A percentile compares a stretch with the other conserved stretches of the same genome.
Evolutionary conservation across 106 monocot species (phyloP).

Genomic region (Acorus calamus): DNA sequence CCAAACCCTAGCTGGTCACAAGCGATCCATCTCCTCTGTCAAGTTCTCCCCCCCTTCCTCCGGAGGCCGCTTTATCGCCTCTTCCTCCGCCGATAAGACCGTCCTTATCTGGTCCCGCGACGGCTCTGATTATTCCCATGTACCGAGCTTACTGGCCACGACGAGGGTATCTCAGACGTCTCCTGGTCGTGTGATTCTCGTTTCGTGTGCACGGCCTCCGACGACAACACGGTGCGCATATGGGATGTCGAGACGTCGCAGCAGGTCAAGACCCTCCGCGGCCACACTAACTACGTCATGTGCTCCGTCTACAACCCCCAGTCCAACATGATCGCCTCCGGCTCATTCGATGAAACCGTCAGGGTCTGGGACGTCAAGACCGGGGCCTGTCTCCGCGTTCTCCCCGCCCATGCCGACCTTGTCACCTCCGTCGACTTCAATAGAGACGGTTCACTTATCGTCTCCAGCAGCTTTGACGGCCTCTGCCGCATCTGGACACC

Average conservation of each 20-base stretch:
- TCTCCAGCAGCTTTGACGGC: constrained; percentile 43
- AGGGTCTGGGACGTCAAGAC: constrained; percentile 43
- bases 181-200: too few relatives aligned
- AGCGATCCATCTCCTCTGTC: constrained; percentile 28
- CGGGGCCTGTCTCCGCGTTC: constrained; percentile 22
- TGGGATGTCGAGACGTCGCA: constrained; percentile 24
- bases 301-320: constrained; percentile 45
- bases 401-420: constrained; percentile 41
- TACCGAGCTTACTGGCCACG: constrained; percentile 25
- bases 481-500: constrained; percentile 42
- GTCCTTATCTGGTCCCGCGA: constrained; percentile 23
- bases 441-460: constrained; percentile 32
- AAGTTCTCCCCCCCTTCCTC: constrained; percentile 37
- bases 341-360: constrained; percentile 47
- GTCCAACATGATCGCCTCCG: constrained; percentile 40
- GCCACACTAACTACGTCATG: constrained; percentile 49
- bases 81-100: constrained; percentile 40
- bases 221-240: constrained; percentile 2
- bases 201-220: too few relatives aligned
- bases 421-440: constrained; percentile 43
- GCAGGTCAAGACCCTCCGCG: constrained; percentile 28
- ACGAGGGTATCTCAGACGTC: constrained; percentile 14
- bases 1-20: constrained; percentile 24
- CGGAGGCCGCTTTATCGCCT: constrained; percentile 38
- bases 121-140: constrained; percentile 16